Evolutionary conservation across 176 grass and related monocot genomes (phyloP).

Genomic region (Lolium rigidum): DNA sequence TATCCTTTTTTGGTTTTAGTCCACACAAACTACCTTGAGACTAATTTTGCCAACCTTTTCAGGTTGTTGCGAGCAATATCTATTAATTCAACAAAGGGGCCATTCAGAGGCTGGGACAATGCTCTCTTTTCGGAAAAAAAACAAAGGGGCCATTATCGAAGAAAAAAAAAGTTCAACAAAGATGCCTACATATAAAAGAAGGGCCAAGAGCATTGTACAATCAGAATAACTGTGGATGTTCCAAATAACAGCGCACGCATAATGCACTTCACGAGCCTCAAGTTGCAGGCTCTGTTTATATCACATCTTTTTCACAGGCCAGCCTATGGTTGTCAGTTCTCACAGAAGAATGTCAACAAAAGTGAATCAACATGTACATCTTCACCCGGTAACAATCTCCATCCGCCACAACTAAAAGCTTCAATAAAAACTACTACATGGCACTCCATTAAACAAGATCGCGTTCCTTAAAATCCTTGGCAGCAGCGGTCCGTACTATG

Average conservation of each 20-base stretch:
- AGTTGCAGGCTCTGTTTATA: too few relatives aligned
- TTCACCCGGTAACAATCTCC: neutral
- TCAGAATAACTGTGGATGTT: neutral
- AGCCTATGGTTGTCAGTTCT: too few relatives aligned
- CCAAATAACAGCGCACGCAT: neutral
- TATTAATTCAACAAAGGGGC: neutral
- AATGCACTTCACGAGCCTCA: neutral
- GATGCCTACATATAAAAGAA: neutral
- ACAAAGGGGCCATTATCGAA: neutral
- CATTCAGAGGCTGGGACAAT: too few relatives aligned
- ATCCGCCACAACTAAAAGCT: neutral
- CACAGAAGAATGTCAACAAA: too few relatives aligned
- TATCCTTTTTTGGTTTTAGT: neutral
- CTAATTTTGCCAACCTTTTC: neutral
- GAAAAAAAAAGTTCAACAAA: neutral
- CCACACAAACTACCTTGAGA: neutral
- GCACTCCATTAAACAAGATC: neutral
- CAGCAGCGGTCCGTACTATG: constrained; percentile 1
- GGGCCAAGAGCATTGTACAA: neutral
- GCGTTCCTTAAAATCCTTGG: neutral
- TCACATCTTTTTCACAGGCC: too few relatives aligned
- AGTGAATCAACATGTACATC: neutral
- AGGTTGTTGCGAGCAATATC: neutral
- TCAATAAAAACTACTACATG: neutral
- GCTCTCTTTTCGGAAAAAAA: too few relatives aligned